Base-by-base conservation (phyloP, 768 basidiomycete genomes). In the Panellus pusillus region DNA sequence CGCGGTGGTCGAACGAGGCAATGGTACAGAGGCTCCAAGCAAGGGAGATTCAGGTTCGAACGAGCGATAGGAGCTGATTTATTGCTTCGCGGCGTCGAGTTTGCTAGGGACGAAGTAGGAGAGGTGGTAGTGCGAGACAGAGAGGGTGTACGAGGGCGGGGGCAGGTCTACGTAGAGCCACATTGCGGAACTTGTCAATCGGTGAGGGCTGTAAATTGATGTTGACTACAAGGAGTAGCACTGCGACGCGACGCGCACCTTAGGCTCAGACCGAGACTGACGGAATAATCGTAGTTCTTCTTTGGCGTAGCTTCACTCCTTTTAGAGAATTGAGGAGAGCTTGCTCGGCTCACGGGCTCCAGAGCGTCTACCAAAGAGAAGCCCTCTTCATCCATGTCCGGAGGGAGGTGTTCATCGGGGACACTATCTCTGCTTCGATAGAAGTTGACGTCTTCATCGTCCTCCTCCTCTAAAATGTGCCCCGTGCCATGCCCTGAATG, bases 31-130 rank as follows among this genome's bases (percentile, higher is more conserved):
- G 13, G 73, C 61, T 9, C 77, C 76, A n/a, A 77, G 70, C 17
- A 71, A 63, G 1, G 83, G 81, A 4, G 83, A 82, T 18, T 66
- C 73, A n/a, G 68, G 42, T 67, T 62, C 4, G 76, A 78, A 6
- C 63, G 66, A 36, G 73, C 67, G 37, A 77, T 56, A 6, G 58
- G 63, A 7, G 75, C 55, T 4, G 84, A 84, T 37, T 71, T 72
- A 50, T 69, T 77, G 53, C 83, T 86, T 12, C 74, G 76, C 19
- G 86, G 86, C 2, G 86, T 89, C 3, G 86, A 84, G 57, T 87
- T 77, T 1, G 80, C 67, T 0, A 84, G 78, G 5, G 84, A 86
- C 11, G 86, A 82, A 0, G 77, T 74, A 19, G 75, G 76, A 1
- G 83, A 84, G 31, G 82, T 78, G 0, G 79, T 76, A 1, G 84